A percentile compares a stretch with the other conserved stretches of the same genome.
phyloP scores from a whole-genome alignment of 352 stramenopile species.

The Phytophthora tentaculata region DNA sequence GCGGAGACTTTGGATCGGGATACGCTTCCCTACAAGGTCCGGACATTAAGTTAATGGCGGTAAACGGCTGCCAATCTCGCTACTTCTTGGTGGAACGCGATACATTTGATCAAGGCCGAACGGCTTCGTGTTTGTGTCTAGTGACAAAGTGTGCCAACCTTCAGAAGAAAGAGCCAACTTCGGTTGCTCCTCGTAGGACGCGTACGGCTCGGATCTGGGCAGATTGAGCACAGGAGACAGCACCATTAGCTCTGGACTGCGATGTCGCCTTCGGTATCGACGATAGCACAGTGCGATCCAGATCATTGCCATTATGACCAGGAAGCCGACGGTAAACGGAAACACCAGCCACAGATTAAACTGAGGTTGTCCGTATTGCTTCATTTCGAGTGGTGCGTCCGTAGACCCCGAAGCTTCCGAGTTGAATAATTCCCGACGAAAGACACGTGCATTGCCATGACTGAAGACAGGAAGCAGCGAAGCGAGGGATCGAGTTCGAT shows the following conservation, averaged over 20 bases:
- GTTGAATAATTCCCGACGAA: not conserved
- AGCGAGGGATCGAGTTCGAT: not conserved
- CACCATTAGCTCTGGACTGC: not conserved
- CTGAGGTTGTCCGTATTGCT: not conserved
- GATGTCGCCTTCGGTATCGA: not conserved
- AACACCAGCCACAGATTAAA: constrained; percentile 19
- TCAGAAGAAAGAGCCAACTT: not conserved
- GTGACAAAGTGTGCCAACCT: constrained; percentile 15
- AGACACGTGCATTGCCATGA: not conserved
- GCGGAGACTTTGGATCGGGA: constrained; percentile 32
- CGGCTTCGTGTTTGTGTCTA: not conserved
- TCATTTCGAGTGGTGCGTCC: not conserved
- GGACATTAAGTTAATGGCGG: not conserved
- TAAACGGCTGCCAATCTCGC: constrained; percentile 1
- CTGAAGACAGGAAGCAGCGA: not conserved
- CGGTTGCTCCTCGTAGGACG: not conserved
- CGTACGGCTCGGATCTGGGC: constrained; percentile 2
- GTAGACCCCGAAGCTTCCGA: not conserved
- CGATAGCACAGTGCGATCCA: constrained; percentile 25
- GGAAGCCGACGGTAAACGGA: constrained; percentile 3
- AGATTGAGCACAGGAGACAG: constrained; percentile 7
- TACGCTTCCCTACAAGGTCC: constrained; percentile 10
- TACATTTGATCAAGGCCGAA: constrained; percentile 11
- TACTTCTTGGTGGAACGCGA: constrained; percentile 1
- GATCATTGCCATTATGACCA: constrained; percentile 4